Evolutionary conservation across 495 filamentous ascomycete genomes (phyloP).

Genomic region (Penicillium verhagenii): DNA sequence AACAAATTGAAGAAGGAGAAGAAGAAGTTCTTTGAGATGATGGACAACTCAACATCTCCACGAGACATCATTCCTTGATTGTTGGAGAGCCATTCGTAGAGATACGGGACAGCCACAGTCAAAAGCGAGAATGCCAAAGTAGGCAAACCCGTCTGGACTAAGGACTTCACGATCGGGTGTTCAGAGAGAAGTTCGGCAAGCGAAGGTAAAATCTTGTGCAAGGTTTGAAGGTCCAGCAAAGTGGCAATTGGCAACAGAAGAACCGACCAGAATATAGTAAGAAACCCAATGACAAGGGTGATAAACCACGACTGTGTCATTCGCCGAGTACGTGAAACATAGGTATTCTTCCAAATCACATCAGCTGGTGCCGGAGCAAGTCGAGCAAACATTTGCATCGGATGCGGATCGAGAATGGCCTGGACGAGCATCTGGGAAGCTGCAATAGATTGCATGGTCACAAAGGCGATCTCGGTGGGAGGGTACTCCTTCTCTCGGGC

Average conservation of each 20-base stretch:
- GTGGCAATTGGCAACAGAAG: slow-evolving; percentile 79
- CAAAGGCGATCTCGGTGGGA: slow-evolving; percentile 82
- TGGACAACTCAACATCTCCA: slow-evolving; percentile 89
- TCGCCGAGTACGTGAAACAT: slow-evolving; percentile 70
- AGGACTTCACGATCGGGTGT: slow-evolving; percentile 65
- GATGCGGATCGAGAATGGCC: slow-evolving; percentile 84
- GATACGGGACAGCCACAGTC: slow-evolving; percentile 84
- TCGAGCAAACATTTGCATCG: slow-evolving; percentile 78
- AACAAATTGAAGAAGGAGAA: slow-evolving; percentile 99
- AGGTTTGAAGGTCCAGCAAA: slow-evolving; percentile 72
- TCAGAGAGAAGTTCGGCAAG: slow-evolving; percentile 63
- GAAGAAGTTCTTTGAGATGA: slow-evolving; percentile 99
- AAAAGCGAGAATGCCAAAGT: slow-evolving; percentile 81
- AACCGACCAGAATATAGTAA: slow-evolving; percentile 87
- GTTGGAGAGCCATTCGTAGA: slow-evolving; percentile 91
- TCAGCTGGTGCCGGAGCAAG: slow-evolving; percentile 85
- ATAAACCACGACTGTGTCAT: slow-evolving; percentile 78
- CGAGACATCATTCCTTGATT: slow-evolving; percentile 92
- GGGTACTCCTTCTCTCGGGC: slow-evolving; percentile 75
- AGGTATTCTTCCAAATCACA: slow-evolving; percentile 91
- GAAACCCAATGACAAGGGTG: slow-evolving; percentile 73
- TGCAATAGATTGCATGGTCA: slow-evolving; percentile 95
- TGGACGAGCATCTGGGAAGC: slow-evolving; percentile 93
- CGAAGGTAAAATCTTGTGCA: slow-evolving; percentile 68
- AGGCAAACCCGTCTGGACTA: slow-evolving; percentile 85